A percentile compares a stretch with the other conserved stretches of the same genome.
Conservation (phyloP, 2,329 filamentous ascomycete genomes). For the Fusarium pseudonygamai region DNA sequence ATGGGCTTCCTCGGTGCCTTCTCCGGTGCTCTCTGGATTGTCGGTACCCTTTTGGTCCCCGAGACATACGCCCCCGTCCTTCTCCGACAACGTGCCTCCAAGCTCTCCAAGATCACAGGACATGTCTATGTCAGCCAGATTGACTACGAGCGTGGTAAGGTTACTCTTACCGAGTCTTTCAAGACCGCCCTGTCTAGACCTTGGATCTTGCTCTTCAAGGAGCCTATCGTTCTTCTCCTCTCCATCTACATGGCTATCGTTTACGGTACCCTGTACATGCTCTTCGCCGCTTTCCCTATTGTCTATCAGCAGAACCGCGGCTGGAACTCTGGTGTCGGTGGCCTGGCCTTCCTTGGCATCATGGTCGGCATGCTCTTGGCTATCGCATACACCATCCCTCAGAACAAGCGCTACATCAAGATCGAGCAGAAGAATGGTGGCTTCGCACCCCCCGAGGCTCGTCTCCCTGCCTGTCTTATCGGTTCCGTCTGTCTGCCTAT, state of each 20-base stretch:
- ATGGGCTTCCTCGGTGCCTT: constrained; percentile 86
- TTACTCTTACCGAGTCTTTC: constrained; percentile 55
- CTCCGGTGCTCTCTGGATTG: constrained; percentile 68
- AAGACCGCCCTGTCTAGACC: constrained; percentile 74
- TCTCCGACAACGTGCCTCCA: constrained; percentile 52
- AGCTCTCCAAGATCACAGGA: constrained; percentile 33
- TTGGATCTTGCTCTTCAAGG: constrained; percentile 57
- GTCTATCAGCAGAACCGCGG: constrained; percentile 66
- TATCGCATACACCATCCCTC: constrained; percentile 27
- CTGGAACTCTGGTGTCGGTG: constrained; percentile 32
- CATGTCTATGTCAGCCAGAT: constrained; percentile 32
- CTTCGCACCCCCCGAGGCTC: constrained; percentile 31
- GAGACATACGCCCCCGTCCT: constrained; percentile 86
- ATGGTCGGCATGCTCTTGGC: constrained; percentile 36
- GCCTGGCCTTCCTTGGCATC: constrained; percentile 33
- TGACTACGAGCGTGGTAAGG: constrained; percentile 46
- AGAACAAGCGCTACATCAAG: constrained; percentile 34
- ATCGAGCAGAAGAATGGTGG: constrained; percentile 25
- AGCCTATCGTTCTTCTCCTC: constrained; percentile 83
- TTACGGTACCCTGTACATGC: constrained; percentile 76
- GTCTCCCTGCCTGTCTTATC: constrained; percentile 26
- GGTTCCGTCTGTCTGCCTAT: constrained; percentile 24
- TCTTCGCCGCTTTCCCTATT: constrained; percentile 73
- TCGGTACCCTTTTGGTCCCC: constrained; percentile 82
- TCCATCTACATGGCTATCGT: constrained; percentile 83